phyloP scores from a whole-genome alignment of 306 rosid species.

The Vicia villosa region DNA sequence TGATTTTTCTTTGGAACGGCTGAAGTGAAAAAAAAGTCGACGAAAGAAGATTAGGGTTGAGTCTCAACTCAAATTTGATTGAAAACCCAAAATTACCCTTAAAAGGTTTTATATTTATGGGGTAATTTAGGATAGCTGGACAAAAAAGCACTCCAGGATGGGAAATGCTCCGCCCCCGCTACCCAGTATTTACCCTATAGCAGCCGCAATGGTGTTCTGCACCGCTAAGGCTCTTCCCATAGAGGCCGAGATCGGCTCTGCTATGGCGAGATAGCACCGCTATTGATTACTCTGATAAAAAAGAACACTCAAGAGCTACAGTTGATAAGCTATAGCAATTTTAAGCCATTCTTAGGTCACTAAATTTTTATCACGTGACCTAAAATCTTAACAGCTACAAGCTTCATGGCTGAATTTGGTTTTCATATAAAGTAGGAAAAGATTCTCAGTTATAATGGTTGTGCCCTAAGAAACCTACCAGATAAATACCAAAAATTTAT shows the following conservation, averaged over 20 bases:
- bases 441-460: neutral
- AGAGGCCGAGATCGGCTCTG: neutral
- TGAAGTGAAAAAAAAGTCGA: too few relatives aligned
- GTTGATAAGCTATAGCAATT: too few relatives aligned
- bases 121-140: too few relatives aligned
- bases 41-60: too few relatives aligned
- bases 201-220: too few relatives aligned
- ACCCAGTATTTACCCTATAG: too few relatives aligned
- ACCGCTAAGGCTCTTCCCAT: neutral
- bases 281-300: neutral
- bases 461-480: neutral
- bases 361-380: neutral
- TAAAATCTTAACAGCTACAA: neutral
- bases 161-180: too few relatives aligned
- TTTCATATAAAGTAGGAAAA: neutral
- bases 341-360: neutral
- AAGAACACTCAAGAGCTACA: neutral
- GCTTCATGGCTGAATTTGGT: neutral
- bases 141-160: too few relatives aligned
- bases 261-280: neutral
- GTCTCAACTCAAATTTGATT: too few relatives aligned
- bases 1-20: too few relatives aligned
- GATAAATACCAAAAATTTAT: neutral
- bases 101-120: too few relatives aligned
- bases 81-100: too few relatives aligned